A percentile compares a stretch with the other conserved stretches of the same genome.
Conservation (phyloP, 805 yeast species). For the Monosporozyma servazzii region DNA sequence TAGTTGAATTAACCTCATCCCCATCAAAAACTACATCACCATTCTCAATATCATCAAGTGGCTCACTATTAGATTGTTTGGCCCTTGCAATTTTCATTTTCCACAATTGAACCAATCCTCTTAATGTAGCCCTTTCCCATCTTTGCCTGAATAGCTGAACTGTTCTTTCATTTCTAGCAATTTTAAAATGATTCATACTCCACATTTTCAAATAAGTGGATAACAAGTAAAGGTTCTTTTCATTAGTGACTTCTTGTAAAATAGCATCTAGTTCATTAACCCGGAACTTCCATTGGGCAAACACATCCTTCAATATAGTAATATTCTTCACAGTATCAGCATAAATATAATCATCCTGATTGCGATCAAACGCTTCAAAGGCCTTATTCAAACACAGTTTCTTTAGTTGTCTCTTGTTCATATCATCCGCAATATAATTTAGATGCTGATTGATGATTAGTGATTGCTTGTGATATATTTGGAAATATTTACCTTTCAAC, state of each 20-base stretch:
- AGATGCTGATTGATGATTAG: background rate
- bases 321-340: background rate
- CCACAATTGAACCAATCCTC: slow-evolving; percentile 33
- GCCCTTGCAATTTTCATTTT: slow-evolving; percentile 14
- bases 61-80: background rate
- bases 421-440: background rate
- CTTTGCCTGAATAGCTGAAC: slow-evolving; percentile 28
- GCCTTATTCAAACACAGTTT: background rate
- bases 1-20: background rate
- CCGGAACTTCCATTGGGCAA: background rate
- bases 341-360: background rate
- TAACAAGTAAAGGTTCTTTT: slow-evolving; percentile 15
- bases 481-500: background rate
- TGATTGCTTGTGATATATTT: background rate
- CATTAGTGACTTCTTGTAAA: slow-evolving; percentile 18
- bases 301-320: background rate
- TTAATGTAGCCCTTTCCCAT: slow-evolving; percentile 33
- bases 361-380: background rate
- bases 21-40: background rate
- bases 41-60: background rate
- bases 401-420: background rate
- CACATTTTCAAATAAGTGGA: slow-evolving; percentile 26
- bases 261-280: slow-evolving; percentile 10
- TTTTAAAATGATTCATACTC: slow-evolving; percentile 29
- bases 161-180: slow-evolving; percentile 29